Evolutionary conservation across 805 yeast species (phyloP), one percentile per base, ranked within the genome.

Genomic region (Nakazawaea holstii): DNA sequence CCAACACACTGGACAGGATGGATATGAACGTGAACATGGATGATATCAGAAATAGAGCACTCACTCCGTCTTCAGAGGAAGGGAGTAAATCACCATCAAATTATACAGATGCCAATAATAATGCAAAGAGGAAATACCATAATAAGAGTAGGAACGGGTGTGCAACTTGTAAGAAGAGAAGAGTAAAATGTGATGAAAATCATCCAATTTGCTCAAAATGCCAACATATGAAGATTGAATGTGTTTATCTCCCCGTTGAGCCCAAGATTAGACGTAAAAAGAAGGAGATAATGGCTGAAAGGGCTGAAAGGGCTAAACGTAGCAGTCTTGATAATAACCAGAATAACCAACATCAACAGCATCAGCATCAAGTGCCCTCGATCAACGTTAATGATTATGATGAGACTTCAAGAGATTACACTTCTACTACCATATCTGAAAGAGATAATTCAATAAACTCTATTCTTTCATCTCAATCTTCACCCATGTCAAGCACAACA

Each of bases 131-230:
- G 39, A 85, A 87, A 58, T 92, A 84, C 58, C 98, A 92, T 61
- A 86, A 82, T 50, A 92, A 92, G 65, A 86, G 95, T 32, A 77
- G 95, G 49, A 78, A 80, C 48, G 98, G 98, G 0, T 91, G 98
- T 66, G 77, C 82, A 35, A 87, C 95, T 2, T 91, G 98, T 66
- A 91, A 91, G 60, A 76, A 79, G 53, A 76, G 98, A 56, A 72
- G 97, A 44, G 97, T 92, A 36, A 91, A 91, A 61, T 91, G 98
- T 70, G 97, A 91, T 61, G 97, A 92, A 63, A 69, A 70, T 1
- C 84, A 81, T 51, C 97, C 97, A 1, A 61, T 70, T 7, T 91
- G 98, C 63, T 69, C 69, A 20, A 89, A 89, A 65, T 91, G 98
- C 65, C 66, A 71, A 42, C 82, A 89, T 52, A 78, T 91, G 80